Evolutionary conservation across 2,329 filamentous ascomycete genomes (phyloP), one percentile per base, ranked within the genome.

Genomic region (Fusarium sp.): DNA sequence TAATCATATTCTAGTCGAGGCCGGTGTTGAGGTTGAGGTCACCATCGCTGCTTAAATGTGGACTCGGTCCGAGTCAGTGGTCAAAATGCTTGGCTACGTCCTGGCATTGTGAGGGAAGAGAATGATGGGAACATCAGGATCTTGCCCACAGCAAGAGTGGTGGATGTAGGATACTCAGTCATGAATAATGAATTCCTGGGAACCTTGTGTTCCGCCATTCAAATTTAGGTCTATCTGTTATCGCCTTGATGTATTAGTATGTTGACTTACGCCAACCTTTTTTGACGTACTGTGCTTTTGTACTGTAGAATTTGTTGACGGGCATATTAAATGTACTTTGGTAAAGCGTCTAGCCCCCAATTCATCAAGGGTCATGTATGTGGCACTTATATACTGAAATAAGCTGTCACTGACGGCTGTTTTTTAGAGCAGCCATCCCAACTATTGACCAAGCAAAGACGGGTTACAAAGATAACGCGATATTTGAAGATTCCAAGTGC

Each of bases 21-120:
- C 92, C 73, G 92, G 92, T 86, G 92, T 96, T 79, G 92, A 96
- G 88, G 92, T 96, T 76, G 92, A 96, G 88, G 92, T 96, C 77
- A 96, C 92, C 81, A 96, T 96, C 80, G 92, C 92, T 80, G 92
- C 92, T 72, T 73, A 73, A 72, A 65, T 56, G 50, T 57, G 41
- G 55, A 55, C 41, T 44, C 33, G 25, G 23, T 53, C 39, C 45
- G 58, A 47, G 52, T 62, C 43, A 65, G 59, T 55, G 39, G 48
- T 43, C 32, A 33, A 46, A 27, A 46, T 56, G 51, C 41, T 54
- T 51, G 43, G 55, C 39, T 50, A 40, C 22, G 23, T 55, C 45
- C 60, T 65, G 63, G 53, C 67, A 65, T 68, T 70, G 67, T 70
- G 67, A 65, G 52, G 67, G 67, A 65, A 70, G 67, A 56, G 59